These are phyloP conservation scores for Candida anglica DNA, from an alignment of 805 yeast genomes.

Conservation along the genomic window DNA sequence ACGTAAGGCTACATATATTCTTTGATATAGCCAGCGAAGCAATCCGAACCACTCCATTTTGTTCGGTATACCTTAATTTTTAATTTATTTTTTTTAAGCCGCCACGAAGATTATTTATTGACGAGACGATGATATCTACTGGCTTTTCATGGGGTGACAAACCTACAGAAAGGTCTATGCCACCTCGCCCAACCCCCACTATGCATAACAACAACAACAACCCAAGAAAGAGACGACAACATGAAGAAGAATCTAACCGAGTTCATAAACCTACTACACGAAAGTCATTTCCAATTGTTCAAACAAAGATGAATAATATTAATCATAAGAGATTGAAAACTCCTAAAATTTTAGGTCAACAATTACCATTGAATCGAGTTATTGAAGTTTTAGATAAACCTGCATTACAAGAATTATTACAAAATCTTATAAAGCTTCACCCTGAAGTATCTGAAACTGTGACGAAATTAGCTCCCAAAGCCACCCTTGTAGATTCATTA, in stretches of 20 bases:
- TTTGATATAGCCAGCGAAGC: too few relatives aligned
- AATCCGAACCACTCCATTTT: too few relatives aligned
- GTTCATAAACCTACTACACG: conserved; percentile 4
- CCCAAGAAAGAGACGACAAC: conserved; percentile 12
- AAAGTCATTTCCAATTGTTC: too few relatives aligned
- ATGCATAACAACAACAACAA: too few relatives aligned
- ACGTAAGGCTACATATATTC: too few relatives aligned
- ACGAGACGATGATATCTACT: conserved; percentile 8
- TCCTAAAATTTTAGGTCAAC: conserved; percentile 50
- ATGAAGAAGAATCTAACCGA: conserved; percentile 8
- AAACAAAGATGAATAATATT: too few relatives aligned
- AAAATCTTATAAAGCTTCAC: conserved; percentile 49
- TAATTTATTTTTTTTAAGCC: too few relatives aligned
- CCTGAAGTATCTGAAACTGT: conserved; percentile 60
- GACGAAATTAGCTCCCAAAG: conserved; percentile 50
- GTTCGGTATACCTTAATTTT: too few relatives aligned
- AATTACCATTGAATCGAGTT: conserved; percentile 58
- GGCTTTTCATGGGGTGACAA: conserved; percentile 7
- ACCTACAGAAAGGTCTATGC: not conserved
- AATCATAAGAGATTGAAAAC: conserved; percentile 33
- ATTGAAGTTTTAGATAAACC: conserved; percentile 64
- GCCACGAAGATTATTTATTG: too few relatives aligned
- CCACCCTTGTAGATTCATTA: conserved; percentile 51
- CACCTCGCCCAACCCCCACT: too few relatives aligned
- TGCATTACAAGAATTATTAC: conserved; percentile 50